Evolutionary conservation across 176 grass and related monocot genomes (phyloP).

Genomic region (Chloris gayana): DNA sequence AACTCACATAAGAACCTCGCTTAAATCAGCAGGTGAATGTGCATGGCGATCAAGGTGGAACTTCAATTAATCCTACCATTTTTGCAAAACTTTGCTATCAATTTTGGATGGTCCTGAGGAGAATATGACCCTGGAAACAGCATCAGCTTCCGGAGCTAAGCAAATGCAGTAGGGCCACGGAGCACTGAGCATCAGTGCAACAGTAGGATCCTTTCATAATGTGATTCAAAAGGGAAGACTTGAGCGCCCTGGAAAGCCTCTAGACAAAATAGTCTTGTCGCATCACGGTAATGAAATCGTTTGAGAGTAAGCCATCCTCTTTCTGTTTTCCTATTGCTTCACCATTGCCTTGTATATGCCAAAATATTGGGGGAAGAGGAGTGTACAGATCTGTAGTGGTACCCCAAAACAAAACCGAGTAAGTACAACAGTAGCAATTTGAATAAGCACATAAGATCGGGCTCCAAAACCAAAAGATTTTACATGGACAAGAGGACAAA

Average conservation of each 20-base stretch:
- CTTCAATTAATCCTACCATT: conserved; percentile 26
- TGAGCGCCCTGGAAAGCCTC: neutral
- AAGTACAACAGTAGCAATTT: neutral
- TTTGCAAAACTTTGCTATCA: conserved; percentile 30
- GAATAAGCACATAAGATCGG: neutral
- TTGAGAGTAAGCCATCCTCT: conserved; percentile 59
- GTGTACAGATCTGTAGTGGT: conserved; percentile 62
- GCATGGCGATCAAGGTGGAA: conserved; percentile 3
- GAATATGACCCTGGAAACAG: neutral
- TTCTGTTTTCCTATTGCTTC: conserved; percentile 56
- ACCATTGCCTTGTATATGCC: conserved; percentile 74
- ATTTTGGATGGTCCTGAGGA: neutral
- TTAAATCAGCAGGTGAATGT: neutral
- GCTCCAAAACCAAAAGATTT: neutral
- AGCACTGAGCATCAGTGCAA: neutral
- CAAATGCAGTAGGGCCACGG: neutral
- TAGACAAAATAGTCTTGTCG: conserved; percentile 78
- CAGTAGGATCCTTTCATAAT: neutral
- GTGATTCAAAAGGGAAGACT: neutral
- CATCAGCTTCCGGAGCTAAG: neutral
- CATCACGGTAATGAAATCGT: conserved; percentile 59
- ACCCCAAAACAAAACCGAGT: neutral
- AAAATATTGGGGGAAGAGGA: conserved; percentile 78
- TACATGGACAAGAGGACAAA: conserved; percentile 3
- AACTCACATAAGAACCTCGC: conserved; percentile 1